A percentile compares a stretch with the other conserved stretches of the same genome.
Evolutionary conservation across 306 rosid species (phyloP).

Genomic region (Casuarina equisetifolia): DNA sequence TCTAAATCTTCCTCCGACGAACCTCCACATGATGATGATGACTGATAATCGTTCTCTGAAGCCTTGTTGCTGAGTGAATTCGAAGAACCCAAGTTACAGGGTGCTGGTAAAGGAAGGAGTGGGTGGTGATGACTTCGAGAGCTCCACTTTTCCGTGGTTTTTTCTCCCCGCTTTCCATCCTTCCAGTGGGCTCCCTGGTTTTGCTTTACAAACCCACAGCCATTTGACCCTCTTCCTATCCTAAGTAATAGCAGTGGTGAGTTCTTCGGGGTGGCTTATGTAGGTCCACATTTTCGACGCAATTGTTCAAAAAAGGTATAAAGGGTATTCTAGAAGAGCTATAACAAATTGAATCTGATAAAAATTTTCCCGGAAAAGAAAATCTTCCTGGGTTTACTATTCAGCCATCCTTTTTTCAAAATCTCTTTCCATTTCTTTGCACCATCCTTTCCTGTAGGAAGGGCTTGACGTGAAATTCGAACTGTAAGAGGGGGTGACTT

Average conservation of each 20-base stretch:
- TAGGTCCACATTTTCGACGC: no score
- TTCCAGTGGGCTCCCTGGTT: conserved; percentile 26
- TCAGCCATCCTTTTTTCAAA: no score
- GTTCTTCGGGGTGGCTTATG: background rate
- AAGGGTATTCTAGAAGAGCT: no score
- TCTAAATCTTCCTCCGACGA: background rate
- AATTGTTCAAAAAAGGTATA: no score
- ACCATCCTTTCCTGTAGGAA: no score
- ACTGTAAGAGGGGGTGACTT: no score
- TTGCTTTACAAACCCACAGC: background rate
- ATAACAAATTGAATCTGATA: no score
- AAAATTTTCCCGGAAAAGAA: no score
- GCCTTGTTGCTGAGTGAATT: background rate
- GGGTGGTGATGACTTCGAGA: background rate
- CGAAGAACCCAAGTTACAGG: background rate
- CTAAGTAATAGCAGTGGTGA: background rate
- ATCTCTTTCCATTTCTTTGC: no score
- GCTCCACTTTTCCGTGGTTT: conserved; percentile 6
- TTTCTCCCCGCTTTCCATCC: background rate
- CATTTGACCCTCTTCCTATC: background rate
- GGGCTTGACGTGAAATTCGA: no score
- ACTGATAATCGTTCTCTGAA: background rate
- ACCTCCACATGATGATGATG: conserved; percentile 12
- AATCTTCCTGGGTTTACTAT: no score
- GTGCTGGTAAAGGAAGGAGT: background rate